phyloP scores from a whole-genome alignment of 1,284 basidiomycete species.

The Puccinia hordei region DNA sequence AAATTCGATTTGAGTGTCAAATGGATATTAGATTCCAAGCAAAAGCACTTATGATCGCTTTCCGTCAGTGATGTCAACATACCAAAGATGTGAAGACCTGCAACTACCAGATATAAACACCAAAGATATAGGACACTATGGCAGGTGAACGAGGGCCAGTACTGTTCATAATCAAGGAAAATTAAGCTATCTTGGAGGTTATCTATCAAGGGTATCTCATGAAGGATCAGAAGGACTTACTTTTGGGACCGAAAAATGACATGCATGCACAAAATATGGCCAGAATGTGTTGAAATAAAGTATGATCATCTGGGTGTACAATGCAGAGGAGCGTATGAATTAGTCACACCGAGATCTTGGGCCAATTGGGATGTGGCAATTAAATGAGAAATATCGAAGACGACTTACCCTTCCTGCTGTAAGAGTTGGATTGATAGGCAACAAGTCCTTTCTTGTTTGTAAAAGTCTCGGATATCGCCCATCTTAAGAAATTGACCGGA shows the following conservation, averaged over 20 bases:
- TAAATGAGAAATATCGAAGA: neutral
- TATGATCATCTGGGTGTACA: constrained; percentile 32
- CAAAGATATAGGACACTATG: constrained; percentile 31
- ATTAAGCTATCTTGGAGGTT: neutral
- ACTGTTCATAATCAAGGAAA: constrained; percentile 6
- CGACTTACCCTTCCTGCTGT: constrained; percentile 16
- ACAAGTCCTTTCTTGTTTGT: constrained; percentile 46
- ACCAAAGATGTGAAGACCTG: constrained; percentile 39
- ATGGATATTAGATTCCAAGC: neutral
- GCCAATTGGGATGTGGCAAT: neutral
- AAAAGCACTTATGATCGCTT: neutral
- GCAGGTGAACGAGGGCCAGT: constrained; percentile 45
- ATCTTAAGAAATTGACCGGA: neutral
- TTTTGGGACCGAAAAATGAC: constrained; percentile 45
- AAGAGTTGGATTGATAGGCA: constrained; percentile 45
- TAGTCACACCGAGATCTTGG: neutral
- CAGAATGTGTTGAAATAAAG: constrained; percentile 37
- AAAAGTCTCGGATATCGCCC: constrained; percentile 48
- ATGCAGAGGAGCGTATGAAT: neutral
- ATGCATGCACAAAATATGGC: constrained; percentile 36
- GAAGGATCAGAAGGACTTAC: constrained; percentile 3
- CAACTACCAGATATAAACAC: constrained; percentile 23
- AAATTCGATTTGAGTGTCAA: too few species aligned
- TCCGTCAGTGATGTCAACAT: neutral
- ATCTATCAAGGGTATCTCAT: neutral